A percentile compares a stretch with the other conserved stretches of the same genome.
phyloP scores from a whole-genome alignment of 1,284 basidiomycete species.

The Cutaneotrichosporon spelunceum region DNA sequence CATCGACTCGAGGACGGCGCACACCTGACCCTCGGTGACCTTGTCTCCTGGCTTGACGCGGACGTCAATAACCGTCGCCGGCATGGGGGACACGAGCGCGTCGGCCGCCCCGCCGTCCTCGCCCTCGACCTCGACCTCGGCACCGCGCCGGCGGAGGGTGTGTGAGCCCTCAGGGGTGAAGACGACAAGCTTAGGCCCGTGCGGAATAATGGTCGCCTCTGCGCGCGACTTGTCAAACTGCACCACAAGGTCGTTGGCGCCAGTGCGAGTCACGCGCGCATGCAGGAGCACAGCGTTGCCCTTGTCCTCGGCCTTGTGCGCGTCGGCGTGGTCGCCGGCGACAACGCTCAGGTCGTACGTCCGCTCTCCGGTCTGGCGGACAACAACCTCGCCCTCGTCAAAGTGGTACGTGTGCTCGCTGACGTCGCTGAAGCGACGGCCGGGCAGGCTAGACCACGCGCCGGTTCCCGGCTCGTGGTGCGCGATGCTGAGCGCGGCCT shows the following conservation, averaged over 20 bases:
- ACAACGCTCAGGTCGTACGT: constrained; percentile 27
- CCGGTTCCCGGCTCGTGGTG: constrained; percentile 58
- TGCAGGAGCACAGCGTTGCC: constrained; percentile 16
- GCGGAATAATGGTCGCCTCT: constrained; percentile 36
- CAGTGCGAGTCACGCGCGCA: constrained; percentile 17
- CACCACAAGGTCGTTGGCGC: constrained; percentile 33
- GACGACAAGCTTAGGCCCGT: constrained; percentile 41
- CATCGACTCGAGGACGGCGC: constrained; percentile 89
- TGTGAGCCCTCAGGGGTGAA: constrained; percentile 37
- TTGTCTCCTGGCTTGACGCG: constrained; percentile 68
- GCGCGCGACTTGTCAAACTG: constrained; percentile 25
- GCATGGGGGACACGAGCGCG: constrained; percentile 66
- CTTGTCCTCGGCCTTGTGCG: constrained; percentile 13
- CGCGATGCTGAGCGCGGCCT: constrained; percentile 70
- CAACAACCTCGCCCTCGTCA: constrained; percentile 31
- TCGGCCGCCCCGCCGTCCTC: constrained; percentile 20
- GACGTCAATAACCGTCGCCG: constrained; percentile 81
- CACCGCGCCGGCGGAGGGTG: constrained; percentile 24
- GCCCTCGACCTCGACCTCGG: constrained; percentile 25
- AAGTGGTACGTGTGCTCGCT: constrained; percentile 28
- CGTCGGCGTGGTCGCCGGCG: constrained; percentile 6
- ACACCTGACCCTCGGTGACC: constrained; percentile 74
- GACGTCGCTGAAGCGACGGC: constrained; percentile 65
- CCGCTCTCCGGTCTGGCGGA: constrained; percentile 21
- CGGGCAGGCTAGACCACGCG: constrained; percentile 63